phyloP scores from a whole-genome alignment of 73 alveolate species.

The Blepharisma japonicum region DNA sequence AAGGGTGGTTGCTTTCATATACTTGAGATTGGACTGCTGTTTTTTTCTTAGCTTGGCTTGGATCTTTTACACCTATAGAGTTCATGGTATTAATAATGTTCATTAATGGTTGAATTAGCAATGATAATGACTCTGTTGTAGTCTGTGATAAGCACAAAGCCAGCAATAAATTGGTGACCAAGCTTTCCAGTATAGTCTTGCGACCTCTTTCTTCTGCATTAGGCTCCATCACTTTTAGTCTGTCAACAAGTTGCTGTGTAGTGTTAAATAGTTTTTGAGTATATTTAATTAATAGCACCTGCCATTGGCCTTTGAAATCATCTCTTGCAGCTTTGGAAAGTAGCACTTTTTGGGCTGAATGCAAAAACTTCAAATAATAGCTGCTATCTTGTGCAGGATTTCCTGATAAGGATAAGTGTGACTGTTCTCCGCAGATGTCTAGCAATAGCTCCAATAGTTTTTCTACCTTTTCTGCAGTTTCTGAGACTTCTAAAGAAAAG shows the following conservation, averaged over 20 bases:
- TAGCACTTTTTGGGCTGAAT: constrained; percentile 17
- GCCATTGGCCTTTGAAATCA: constrained; percentile 27
- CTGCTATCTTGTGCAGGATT: background rate
- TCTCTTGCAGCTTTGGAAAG: constrained; percentile 26
- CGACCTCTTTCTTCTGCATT: background rate
- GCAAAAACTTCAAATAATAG: constrained; percentile 6
- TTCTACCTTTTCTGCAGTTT: background rate
- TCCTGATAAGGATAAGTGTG: background rate
- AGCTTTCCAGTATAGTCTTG: background rate
- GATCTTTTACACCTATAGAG: background rate
- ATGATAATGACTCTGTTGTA: background rate
- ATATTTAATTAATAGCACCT: background rate
- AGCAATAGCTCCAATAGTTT: constrained; percentile 1
- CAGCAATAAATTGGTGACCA: background rate
- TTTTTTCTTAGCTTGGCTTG: background rate
- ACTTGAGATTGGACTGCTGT: background rate
- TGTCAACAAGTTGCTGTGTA: background rate
- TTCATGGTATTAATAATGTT: constrained; percentile 10
- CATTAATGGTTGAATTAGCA: constrained; percentile 1
- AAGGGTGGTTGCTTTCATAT: background rate
- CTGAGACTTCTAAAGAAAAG: constrained; percentile 2
- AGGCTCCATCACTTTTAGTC: background rate
- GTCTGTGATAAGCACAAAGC: background rate
- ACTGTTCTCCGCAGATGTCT: background rate
- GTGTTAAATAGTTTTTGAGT: background rate